Evolutionary conservation across 192 early-diverging fungal species (phyloP).

Genomic region (Gonapodya sp.): DNA sequence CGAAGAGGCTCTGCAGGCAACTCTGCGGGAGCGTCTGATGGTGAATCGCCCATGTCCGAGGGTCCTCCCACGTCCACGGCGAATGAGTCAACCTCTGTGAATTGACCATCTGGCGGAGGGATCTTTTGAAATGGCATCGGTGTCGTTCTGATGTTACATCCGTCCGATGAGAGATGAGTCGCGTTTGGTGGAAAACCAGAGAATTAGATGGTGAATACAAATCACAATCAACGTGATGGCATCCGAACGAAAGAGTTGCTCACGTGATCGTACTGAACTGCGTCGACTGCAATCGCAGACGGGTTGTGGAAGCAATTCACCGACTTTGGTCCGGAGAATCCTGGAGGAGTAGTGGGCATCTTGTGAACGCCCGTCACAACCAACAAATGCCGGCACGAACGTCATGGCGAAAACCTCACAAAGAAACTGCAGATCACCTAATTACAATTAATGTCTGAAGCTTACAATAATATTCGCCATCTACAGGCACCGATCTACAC

Average conservation of each 20-base stretch:
- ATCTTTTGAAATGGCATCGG: background rate
- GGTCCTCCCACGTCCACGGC: background rate
- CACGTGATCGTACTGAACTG: background rate
- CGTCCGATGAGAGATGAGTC: conserved; percentile 3
- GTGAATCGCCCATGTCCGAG: background rate
- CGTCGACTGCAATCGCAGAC: background rate
- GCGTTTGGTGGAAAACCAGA: background rate
- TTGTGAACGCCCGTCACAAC: too few species aligned
- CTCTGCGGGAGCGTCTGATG: background rate
- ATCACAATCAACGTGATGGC: background rate
- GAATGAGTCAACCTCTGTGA: background rate
- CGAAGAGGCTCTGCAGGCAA: background rate
- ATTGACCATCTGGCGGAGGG: background rate
- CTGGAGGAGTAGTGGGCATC: too few species aligned
- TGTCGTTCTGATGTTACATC: too few species aligned
- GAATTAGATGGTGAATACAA: background rate
- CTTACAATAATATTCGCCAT: too few species aligned
- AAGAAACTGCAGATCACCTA: too few species aligned
- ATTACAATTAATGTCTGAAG: too few species aligned
- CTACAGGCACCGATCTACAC: too few species aligned
- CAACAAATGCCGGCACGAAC: too few species aligned
- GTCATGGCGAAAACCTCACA: too few species aligned
- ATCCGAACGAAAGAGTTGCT: background rate
- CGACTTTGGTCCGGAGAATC: too few species aligned
- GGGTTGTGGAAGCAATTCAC: too few species aligned